Percentiles rank a stretch among this genome's conserved stretches.
These are phyloP conservation scores for Laguncularia racemosa DNA, from an alignment of 345 rosid species.

Conservation along the genomic window DNA sequence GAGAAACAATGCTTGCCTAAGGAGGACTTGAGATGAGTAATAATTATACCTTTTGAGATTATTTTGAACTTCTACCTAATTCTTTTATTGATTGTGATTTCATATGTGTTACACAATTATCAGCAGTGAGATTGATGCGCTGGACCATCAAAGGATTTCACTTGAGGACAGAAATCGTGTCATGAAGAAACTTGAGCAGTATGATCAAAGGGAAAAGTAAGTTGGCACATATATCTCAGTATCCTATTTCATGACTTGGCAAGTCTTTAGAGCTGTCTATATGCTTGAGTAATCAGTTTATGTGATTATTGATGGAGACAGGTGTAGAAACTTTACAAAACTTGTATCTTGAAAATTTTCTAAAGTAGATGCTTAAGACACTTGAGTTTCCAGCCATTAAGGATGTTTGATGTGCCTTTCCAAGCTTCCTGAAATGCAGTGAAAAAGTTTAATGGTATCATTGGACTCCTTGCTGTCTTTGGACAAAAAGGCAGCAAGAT, in stretches of 20 bases:
- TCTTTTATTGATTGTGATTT: slow-evolving; percentile 12
- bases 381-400: too few relatives aligned
- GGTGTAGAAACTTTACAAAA: too few relatives aligned
- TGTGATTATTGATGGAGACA: too few relatives aligned
- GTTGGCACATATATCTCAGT: slow-evolving; percentile 10
- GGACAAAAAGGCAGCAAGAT: too few relatives aligned
- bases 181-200: slow-evolving; percentile 43
- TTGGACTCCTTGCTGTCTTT: too few relatives aligned
- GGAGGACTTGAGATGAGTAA: slow-evolving; percentile 74
- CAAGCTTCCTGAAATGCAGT: too few relatives aligned
- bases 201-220: slow-evolving; percentile 51
- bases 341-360: too few relatives aligned
- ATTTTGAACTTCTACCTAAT: neutral
- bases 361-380: too few relatives aligned
- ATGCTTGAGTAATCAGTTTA: too few relatives aligned
- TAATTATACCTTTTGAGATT: neutral
- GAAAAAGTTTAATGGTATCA: too few relatives aligned
- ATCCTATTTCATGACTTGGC: neutral
- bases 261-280: neutral
- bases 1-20: slow-evolving; percentile 33
- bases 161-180: slow-evolving; percentile 36
- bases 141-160: slow-evolving; percentile 37
- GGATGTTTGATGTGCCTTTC: too few relatives aligned
- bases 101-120: slow-evolving; percentile 36
- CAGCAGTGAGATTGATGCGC: slow-evolving; percentile 35